phyloP scores from a whole-genome alignment of 257 asterid genomes.

The Petunia secreta region DNA sequence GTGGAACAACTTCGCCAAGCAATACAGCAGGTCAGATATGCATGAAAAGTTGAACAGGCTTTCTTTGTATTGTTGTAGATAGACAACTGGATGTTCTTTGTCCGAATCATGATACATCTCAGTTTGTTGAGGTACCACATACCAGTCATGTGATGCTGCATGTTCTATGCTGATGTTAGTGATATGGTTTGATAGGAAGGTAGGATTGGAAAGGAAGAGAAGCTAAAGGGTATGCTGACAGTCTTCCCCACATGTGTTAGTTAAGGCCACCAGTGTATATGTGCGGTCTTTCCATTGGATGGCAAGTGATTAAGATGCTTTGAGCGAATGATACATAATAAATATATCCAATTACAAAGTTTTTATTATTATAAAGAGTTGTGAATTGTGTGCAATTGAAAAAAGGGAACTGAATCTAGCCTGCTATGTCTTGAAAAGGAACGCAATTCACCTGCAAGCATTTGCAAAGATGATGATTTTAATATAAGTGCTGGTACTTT shows the following conservation, averaged over 20 bases:
- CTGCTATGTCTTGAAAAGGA: not conserved
- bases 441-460: not conserved
- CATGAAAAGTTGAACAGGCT: not conserved
- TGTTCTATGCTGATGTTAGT: not conserved
- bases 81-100: not conserved
- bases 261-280: no score
- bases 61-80: not conserved
- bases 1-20: slow-evolving; percentile 79
- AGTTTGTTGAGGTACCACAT: not conserved
- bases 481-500: not conserved
- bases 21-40: slow-evolving; percentile 71
- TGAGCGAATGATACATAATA: not conserved
- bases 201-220: no score
- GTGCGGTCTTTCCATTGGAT: no score
- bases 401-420: not conserved
- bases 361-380: not conserved
- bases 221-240: no score
- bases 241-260: no score
- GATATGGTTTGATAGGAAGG: not conserved
- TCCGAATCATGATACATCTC: not conserved
- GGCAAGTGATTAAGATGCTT: not conserved
- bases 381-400: not conserved
- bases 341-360: no score
- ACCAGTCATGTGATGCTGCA: not conserved
- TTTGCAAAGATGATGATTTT: not conserved